Percentiles rank a stretch among this genome's conserved stretches.
These are phyloP conservation scores for Allium fistulosum DNA, from an alignment of 106 monocot species.

Conservation along the genomic window DNA sequence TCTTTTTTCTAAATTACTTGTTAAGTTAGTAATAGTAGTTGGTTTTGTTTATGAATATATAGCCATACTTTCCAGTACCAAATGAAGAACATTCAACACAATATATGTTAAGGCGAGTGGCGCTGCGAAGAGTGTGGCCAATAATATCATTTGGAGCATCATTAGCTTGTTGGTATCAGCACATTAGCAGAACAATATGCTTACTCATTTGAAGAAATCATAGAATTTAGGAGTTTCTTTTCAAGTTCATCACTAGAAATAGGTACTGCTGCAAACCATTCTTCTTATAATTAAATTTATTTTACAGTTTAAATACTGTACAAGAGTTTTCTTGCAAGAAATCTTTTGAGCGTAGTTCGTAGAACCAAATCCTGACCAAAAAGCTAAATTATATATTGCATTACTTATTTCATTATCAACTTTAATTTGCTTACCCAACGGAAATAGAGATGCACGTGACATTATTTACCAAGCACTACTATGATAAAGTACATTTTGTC, in stretches of 20 bases:
- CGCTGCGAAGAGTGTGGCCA: constrained; percentile 21
- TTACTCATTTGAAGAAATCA: constrained; percentile 24
- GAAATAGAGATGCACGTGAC: neutral
- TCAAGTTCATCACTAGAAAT: constrained; percentile 15
- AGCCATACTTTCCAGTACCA: constrained; percentile 21
- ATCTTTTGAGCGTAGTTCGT: too few species aligned
- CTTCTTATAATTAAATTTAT: too few species aligned
- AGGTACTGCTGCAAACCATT: constrained; percentile 5
- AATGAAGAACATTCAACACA: constrained; percentile 21
- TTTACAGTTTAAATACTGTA: too few species aligned
- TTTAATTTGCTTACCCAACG: too few species aligned
- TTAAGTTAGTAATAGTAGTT: neutral
- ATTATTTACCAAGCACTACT: neutral
- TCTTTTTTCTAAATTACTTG: neutral
- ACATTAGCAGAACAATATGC: constrained; percentile 20
- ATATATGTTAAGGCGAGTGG: constrained; percentile 17
- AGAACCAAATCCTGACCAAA: too few species aligned
- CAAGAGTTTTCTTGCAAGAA: too few species aligned
- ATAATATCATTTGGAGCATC: constrained; percentile 16
- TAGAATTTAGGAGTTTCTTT: constrained; percentile 19
- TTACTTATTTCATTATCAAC: too few species aligned
- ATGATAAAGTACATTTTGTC: neutral
- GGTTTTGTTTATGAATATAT: neutral
- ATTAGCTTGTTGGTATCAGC: constrained; percentile 21
- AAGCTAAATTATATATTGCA: too few species aligned